Conservation (phyloP, 768 basidiomycete genomes). For the Suillus tomentosus region DNA sequence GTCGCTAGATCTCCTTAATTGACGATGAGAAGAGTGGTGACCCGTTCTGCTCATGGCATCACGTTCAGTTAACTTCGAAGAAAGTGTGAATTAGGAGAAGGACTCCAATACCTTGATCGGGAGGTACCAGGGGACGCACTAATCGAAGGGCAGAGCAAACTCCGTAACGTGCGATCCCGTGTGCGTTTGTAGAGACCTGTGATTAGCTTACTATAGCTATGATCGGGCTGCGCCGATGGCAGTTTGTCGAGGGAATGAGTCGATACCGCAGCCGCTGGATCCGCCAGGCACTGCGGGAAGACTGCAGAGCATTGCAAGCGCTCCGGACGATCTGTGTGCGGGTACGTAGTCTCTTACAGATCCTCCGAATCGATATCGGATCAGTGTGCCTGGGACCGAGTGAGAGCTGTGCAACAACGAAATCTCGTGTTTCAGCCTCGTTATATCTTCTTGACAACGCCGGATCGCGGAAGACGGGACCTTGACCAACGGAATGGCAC, state of each 20-base stretch:
- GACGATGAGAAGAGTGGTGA: background rate
- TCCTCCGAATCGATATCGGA: constrained; percentile 5
- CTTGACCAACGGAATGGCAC: background rate
- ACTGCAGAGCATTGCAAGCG: background rate
- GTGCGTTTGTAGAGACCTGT: no score
- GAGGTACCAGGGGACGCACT: background rate
- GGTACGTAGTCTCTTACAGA: background rate
- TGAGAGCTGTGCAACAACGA: background rate
- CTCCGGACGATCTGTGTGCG: background rate
- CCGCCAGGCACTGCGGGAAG: background rate
- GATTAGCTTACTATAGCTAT: background rate
- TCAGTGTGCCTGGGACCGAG: constrained; percentile 1
- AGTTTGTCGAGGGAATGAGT: background rate
- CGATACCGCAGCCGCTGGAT: background rate
- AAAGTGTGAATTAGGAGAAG: background rate
- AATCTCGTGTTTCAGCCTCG: constrained; percentile 2
- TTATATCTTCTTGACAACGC: background rate
- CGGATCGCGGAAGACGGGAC: background rate
- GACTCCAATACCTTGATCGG: background rate
- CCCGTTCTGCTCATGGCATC: background rate
- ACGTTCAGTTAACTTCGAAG: background rate
- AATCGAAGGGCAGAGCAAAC: background rate
- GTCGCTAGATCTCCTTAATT: background rate
- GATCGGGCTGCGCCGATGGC: background rate
- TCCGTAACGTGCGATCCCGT: background rate